phyloP scores from a whole-genome alignment of 2,329 filamentous ascomycete genomes.

The Aspergillus sp. region DNA sequence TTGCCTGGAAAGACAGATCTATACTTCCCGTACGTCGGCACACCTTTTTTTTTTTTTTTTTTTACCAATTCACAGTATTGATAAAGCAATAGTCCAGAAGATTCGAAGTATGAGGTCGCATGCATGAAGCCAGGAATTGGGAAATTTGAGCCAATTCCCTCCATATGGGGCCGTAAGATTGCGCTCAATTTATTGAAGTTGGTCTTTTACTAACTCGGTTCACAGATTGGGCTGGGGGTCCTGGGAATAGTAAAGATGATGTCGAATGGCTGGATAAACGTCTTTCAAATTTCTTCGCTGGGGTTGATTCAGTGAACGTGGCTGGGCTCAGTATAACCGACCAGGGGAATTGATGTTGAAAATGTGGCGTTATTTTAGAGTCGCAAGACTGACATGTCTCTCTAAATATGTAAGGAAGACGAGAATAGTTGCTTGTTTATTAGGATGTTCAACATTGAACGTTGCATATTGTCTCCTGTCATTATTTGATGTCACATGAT shows the following conservation, averaged over 20 bases:
- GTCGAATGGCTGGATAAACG: conserved; percentile 66
- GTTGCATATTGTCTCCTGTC: too few relatives aligned
- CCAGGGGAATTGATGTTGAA: not conserved
- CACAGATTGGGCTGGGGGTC: conserved; percentile 59
- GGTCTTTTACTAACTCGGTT: conserved; percentile 9
- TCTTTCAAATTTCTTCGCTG: conserved; percentile 50
- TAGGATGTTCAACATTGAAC: too few relatives aligned
- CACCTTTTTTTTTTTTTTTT: not conserved
- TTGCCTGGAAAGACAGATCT: conserved; percentile 69
- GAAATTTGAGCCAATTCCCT: conserved; percentile 51
- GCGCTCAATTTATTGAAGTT: not conserved
- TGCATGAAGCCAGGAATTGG: conserved; percentile 58
- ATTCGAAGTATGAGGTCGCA: conserved; percentile 67
- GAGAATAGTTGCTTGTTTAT: not conserved
- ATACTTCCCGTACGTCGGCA: conserved; percentile 63
- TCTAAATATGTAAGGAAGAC: not conserved
- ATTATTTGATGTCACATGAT: not conserved
- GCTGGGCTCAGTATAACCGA: not conserved
- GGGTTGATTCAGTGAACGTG: conserved; percentile 1
- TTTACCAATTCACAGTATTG: conserved; percentile 2
- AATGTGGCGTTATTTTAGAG: too few relatives aligned
- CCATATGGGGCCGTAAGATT: conserved; percentile 59
- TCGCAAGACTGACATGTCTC: not conserved
- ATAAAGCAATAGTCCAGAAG: conserved; percentile 55
- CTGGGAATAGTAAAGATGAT: conserved; percentile 66